phyloP scores from a whole-genome alignment of 371 early-diverging fungal species.

The Aphelidium insulamus region DNA sequence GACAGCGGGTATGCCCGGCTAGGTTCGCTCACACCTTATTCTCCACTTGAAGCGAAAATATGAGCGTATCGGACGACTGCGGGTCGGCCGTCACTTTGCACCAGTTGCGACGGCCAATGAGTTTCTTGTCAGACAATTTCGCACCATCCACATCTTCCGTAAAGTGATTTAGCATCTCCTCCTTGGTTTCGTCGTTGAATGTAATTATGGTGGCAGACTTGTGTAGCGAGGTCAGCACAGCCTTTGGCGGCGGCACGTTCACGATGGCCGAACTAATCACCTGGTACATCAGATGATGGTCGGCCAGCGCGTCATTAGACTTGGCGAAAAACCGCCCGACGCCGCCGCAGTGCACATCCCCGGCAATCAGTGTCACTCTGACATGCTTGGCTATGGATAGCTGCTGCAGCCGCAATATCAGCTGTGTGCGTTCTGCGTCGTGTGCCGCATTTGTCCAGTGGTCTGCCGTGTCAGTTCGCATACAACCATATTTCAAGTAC shows the following conservation, averaged over 20 bases:
- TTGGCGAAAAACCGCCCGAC: slow-evolving; percentile 34
- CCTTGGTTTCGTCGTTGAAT: slow-evolving; percentile 15
- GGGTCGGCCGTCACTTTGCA: too few relatives aligned
- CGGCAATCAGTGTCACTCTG: slow-evolving; percentile 59
- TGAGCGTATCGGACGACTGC: too few relatives aligned
- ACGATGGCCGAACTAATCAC: slow-evolving; percentile 54
- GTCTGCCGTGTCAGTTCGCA: too few relatives aligned
- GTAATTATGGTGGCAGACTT: slow-evolving; percentile 10
- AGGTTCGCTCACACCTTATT: too few relatives aligned
- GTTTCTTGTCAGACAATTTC: slow-evolving; percentile 9
- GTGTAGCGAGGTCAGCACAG: slow-evolving; percentile 12
- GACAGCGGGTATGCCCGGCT: too few relatives aligned
- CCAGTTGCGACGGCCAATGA: slow-evolving; percentile 16
- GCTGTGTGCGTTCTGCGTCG: slow-evolving; percentile 34
- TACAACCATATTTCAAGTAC: too few relatives aligned
- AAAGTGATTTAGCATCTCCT: slow-evolving; percentile 23
- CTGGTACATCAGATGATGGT: slow-evolving; percentile 46
- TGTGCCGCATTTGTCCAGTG: slow-evolving; percentile 47
- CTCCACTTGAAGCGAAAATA: too few relatives aligned
- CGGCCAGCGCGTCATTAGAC: slow-evolving; percentile 24
- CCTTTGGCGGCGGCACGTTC: slow-evolving; percentile 21
- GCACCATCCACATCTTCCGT: slow-evolving; percentile 18
- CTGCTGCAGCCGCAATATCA: slow-evolving; percentile 37
- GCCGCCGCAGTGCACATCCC: slow-evolving; percentile 69
- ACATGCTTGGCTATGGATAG: slow-evolving; percentile 29